These are phyloP conservation scores for Rutidosis leptorrhynchoides DNA, from an alignment of 129 eudicot genomes.

Conservation along the genomic window DNA sequence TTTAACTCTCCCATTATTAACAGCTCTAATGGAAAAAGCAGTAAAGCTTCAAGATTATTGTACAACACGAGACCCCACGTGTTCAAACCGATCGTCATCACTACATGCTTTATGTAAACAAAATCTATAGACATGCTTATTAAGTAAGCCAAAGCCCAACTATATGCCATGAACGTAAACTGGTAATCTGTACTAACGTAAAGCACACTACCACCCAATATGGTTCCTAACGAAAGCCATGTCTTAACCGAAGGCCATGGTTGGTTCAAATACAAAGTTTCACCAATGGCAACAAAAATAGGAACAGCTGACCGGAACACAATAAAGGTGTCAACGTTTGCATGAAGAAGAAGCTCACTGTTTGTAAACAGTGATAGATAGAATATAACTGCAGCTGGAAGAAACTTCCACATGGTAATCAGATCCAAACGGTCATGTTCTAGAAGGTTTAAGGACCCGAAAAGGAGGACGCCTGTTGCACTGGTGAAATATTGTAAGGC, in stretches of 20 bases:
- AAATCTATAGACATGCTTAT: slow-evolving; percentile 98
- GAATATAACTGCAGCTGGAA: slow-evolving; percentile 89
- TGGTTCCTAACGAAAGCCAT: slow-evolving; percentile 82
- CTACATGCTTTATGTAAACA: slow-evolving; percentile 96
- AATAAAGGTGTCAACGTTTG: slow-evolving; percentile 95
- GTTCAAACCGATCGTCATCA: slow-evolving; percentile 93
- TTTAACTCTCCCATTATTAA: slow-evolving; percentile 92
- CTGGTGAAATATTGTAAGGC: slow-evolving; percentile 96
- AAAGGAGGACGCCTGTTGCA: slow-evolving; percentile 74
- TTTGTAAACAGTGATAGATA: slow-evolving; percentile 88
- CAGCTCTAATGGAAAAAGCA: slow-evolving; percentile 86
- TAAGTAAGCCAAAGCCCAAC: slow-evolving; percentile 90
- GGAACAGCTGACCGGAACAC: slow-evolving; percentile 94
- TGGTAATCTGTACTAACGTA: slow-evolving; percentile 93
- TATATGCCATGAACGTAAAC: slow-evolving; percentile 84
- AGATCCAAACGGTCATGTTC: slow-evolving; percentile 80
- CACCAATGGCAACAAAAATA: slow-evolving; percentile 93
- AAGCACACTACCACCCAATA: slow-evolving; percentile 83
- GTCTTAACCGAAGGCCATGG: slow-evolving; percentile 92
- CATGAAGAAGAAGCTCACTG: slow-evolving; percentile 97
- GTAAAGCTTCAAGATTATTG: slow-evolving; percentile 93
- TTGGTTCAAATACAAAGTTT: slow-evolving; percentile 80
- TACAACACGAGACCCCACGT: slow-evolving; percentile 98
- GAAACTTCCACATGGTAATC: slow-evolving; percentile 83
- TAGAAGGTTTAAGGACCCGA: slow-evolving; percentile 58